A percentile compares a stretch with the other conserved stretches of the same genome.
Conservation (phyloP, 2,329 filamentous ascomycete genomes). For the Claviceps digitariae region DNA sequence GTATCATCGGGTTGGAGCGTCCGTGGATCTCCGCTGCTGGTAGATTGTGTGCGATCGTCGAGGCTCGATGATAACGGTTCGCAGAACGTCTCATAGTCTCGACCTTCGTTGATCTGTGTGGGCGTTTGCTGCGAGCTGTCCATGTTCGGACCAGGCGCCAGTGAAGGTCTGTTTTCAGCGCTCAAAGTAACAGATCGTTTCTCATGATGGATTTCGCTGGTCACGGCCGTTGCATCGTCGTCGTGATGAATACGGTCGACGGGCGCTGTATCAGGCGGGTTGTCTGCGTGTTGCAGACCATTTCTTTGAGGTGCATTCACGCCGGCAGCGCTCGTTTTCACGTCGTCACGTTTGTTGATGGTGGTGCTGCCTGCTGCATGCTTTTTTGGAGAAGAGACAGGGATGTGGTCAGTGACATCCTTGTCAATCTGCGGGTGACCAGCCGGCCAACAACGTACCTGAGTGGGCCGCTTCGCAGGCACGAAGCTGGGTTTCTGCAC, state of each 20-base stretch:
- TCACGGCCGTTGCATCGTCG: not conserved
- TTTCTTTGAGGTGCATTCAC: not conserved
- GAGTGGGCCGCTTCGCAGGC: not conserved
- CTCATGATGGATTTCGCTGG: conserved; percentile 7
- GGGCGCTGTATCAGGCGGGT: conserved; percentile 1
- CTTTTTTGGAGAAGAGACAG: conserved; percentile 2
- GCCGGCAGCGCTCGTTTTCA: not conserved
- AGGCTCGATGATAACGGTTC: conserved; percentile 17
- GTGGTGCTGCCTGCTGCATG: conserved; percentile 2
- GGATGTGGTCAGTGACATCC: conserved; percentile 2
- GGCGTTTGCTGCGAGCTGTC: conserved; percentile 37
- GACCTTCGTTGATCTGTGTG: conserved; percentile 42
- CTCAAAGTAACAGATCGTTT: conserved; percentile 1
- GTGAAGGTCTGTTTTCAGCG: not conserved
- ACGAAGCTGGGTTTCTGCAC: conserved; percentile 1
- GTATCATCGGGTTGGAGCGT: conserved; percentile 34
- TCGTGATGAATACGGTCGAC: conserved; percentile 1
- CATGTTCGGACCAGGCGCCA: conserved; percentile 16
- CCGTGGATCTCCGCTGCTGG: conserved; percentile 17
- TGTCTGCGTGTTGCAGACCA: conserved; percentile 1
- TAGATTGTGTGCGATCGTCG: conserved; percentile 13
- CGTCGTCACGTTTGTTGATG: not conserved
- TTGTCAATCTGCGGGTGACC: not conserved
- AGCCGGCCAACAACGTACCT: not conserved
- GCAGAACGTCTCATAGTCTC: conserved; percentile 38